These are phyloP conservation scores for Biscogniauxia marginata DNA, from an alignment of 2,329 filamentous ascomycete genomes.

Conservation along the genomic window DNA sequence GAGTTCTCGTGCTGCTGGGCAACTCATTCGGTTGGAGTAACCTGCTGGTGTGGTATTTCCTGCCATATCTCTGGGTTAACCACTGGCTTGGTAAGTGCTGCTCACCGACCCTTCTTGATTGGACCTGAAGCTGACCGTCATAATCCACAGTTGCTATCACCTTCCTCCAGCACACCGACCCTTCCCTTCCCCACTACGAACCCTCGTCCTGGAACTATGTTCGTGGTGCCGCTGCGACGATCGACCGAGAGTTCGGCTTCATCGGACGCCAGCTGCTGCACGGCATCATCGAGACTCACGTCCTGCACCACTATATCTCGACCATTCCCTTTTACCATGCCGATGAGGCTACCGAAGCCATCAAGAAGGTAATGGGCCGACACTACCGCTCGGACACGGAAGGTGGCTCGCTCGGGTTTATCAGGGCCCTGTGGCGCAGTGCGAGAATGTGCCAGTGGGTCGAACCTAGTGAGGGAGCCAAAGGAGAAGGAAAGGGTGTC, in stretches of 20 bases:
- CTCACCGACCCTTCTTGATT: neutral
- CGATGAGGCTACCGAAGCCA: conserved; percentile 90
- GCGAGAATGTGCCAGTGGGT: conserved; percentile 95
- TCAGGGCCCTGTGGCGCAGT: conserved; percentile 77
- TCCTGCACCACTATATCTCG: conserved; percentile 96
- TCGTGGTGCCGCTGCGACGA: conserved; percentile 90
- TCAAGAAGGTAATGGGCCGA: conserved; percentile 90
- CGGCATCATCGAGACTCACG: conserved; percentile 96
- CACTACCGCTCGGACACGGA: conserved; percentile 86
- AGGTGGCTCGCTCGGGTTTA: conserved; percentile 78
- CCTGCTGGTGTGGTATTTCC: conserved; percentile 89
- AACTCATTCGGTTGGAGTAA: conserved; percentile 81
- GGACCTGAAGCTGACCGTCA: conserved; percentile 25
- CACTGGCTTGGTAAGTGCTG: conserved; percentile 87
- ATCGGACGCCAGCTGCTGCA: conserved; percentile 87
- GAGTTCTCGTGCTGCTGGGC: conserved; percentile 65
- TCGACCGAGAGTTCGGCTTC: conserved; percentile 96
- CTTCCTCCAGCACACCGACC: conserved; percentile 96
- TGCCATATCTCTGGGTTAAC: conserved; percentile 97
- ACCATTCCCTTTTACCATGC: conserved; percentile 96
- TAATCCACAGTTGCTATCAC: conserved; percentile 85
- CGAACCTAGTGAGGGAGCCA: conserved; percentile 80
- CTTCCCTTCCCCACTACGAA: conserved; percentile 88
- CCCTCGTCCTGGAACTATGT: conserved; percentile 87
- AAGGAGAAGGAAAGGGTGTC: conserved; percentile 79